phyloP scores from a whole-genome alignment of 192 early-diverging fungal genomes.

The Podila epicladia region DNA sequence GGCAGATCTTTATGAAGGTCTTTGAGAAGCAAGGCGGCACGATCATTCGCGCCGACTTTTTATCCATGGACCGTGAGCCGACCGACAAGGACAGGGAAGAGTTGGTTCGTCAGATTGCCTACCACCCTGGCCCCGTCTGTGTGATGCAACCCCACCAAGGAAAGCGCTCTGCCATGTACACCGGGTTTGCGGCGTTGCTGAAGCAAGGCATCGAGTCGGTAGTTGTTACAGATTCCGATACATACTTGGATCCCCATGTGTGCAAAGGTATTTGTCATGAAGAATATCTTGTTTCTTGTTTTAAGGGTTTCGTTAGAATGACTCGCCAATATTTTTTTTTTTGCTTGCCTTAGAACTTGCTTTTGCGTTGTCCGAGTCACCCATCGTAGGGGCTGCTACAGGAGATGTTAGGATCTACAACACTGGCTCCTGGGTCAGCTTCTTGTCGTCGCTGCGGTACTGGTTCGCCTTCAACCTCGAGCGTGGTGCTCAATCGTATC shows the following conservation, averaged over 20 bases:
- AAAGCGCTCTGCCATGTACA: slow-evolving; percentile 66
- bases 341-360: slow-evolving; percentile 54
- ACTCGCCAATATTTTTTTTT: background rate
- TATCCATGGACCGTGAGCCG: slow-evolving; percentile 25
- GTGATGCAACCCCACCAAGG: slow-evolving; percentile 62
- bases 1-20: slow-evolving; percentile 31
- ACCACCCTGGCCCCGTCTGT: slow-evolving; percentile 51
- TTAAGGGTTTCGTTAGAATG: background rate
- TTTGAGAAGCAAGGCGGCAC: slow-evolving; percentile 30
- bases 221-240: slow-evolving; percentile 72
- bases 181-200: slow-evolving; percentile 56
- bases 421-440: slow-evolving; percentile 60
- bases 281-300: background rate
- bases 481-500: slow-evolving; percentile 67
- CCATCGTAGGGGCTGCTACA: slow-evolving; percentile 62
- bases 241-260: slow-evolving; percentile 61
- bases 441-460: slow-evolving; percentile 69
- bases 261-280: slow-evolving; percentile 31
- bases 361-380: slow-evolving; percentile 57
- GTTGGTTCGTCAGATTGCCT: slow-evolving; percentile 34
- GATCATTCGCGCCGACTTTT: slow-evolving; percentile 33
- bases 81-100: slow-evolving; percentile 24
- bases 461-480: slow-evolving; percentile 76
- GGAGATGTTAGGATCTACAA: slow-evolving; percentile 65
- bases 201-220: slow-evolving; percentile 59